Evolutionary conservation across 2,329 filamentous ascomycete species (phyloP).

Genomic region (Akanthomyces dipterigenus): DNA sequence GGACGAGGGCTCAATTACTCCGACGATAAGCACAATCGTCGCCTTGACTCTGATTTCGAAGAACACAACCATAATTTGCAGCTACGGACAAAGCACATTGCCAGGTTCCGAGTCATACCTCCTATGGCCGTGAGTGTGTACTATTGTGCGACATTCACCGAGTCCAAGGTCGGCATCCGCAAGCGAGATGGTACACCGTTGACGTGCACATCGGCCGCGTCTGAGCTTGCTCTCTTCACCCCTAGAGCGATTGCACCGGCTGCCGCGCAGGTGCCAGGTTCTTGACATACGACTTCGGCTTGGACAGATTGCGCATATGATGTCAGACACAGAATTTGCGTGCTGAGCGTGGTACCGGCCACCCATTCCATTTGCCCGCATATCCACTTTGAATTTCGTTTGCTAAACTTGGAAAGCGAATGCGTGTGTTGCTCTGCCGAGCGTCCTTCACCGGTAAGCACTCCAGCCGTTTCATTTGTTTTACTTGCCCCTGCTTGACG

Average conservation of each 20-base stretch:
- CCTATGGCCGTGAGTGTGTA: not conserved
- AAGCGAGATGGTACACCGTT: conserved; percentile 5
- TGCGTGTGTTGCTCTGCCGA: not conserved
- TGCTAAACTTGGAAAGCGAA: not conserved
- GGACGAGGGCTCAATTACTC: not conserved
- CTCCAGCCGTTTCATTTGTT: not conserved
- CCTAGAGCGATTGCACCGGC: not conserved
- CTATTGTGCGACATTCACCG: not conserved
- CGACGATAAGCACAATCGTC: not conserved
- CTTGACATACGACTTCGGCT: not conserved
- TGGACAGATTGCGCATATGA: not conserved
- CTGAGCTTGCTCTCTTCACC: not conserved
- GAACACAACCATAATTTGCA: not conserved
- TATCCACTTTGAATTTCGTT: not conserved
- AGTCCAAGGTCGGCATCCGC: not conserved
- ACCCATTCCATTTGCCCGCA: not conserved
- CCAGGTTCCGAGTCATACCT: too few relatives aligned
- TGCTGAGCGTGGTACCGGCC: not conserved
- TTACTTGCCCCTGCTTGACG: not conserved
- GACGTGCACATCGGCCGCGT: not conserved
- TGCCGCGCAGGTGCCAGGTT: not conserved
- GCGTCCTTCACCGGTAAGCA: not conserved
- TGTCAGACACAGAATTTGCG: not conserved
- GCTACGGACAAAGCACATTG: not conserved
- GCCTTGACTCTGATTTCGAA: not conserved